These are phyloP conservation scores for Debaryomyces tyrocola DNA, from an alignment of 805 yeast species.

Conservation along the genomic window DNA sequence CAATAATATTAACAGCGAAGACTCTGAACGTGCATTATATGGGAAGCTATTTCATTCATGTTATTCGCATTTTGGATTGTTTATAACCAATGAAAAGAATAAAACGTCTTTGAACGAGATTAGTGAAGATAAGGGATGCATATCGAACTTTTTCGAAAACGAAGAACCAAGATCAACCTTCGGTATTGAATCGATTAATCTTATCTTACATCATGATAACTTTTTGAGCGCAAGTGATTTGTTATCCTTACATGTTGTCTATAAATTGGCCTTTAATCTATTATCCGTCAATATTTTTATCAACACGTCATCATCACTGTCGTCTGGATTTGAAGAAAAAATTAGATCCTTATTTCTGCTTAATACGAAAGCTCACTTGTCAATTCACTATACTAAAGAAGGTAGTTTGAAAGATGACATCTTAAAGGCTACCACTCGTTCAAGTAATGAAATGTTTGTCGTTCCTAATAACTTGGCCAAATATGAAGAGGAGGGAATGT, in stretches of 20 bases:
- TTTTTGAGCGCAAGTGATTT: constrained; percentile 34
- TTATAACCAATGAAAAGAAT: constrained; percentile 20
- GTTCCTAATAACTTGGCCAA: constrained; percentile 20
- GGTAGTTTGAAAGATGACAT: constrained; percentile 11
- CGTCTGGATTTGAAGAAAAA: constrained; percentile 15
- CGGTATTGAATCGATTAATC: constrained; percentile 18
- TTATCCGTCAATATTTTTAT: constrained; percentile 20
- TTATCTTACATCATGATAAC: constrained; percentile 32
- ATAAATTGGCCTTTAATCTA: constrained; percentile 17
- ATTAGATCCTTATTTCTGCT: constrained; percentile 13
- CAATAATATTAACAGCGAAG: constrained; percentile 8
- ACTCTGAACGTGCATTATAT: constrained; percentile 21
- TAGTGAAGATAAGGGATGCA: constrained; percentile 4
- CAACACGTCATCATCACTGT: constrained; percentile 11
- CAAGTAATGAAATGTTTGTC: constrained; percentile 22
- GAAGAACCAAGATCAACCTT: constrained; percentile 6
- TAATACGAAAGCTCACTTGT: constrained; percentile 10
- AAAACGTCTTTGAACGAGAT: background rate
- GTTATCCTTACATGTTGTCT: constrained; percentile 28
- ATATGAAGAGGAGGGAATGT: constrained; percentile 9
- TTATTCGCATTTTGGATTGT: constrained; percentile 32
- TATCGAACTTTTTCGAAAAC: background rate
- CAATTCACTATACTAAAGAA: constrained; percentile 16
- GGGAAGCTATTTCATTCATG: constrained; percentile 25
- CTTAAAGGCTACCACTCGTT: constrained; percentile 7